Base-by-base conservation (phyloP, 805 yeast genomes). In the Ogataea kodamae region DNA sequence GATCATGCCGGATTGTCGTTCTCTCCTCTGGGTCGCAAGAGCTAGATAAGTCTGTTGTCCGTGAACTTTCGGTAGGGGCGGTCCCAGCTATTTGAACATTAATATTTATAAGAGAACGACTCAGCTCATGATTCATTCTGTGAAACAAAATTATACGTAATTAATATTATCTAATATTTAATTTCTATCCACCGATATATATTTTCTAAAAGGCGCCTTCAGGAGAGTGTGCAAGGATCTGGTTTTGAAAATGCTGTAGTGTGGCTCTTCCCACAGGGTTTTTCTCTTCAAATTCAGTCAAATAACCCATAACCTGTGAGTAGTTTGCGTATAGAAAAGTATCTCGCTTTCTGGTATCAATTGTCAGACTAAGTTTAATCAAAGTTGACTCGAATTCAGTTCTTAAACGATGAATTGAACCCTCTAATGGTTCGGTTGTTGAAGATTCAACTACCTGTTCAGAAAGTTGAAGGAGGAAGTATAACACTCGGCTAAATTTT, bases 371-470 rank as follows among this genome's bases (percentile, higher is more conserved):
- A 33, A 87, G 57, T 49, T 81, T 86, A 2, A 92, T 84, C 54
- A 89, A 60, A 1, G 78, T 70, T 14, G 76, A 76, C 53, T 92
- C 97, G 54, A 78, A 89, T 43, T 85, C 96, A 48, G 76, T 78
- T 35, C 90, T 65, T 22, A 90, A 59, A 35, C 96, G 68, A 4
- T 66, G 67, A 5, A 90, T 68, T 2, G 88, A 78, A 42, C 72
- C 76, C 25, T 74, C 74, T 6, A 90, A 63, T 1, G 96, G 96
- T 46, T 86, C 97, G 10, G 71, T 24, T 52, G 61, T 58, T 32
- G 57, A 64, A 6, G 52, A 36, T 30, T 59, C 63, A 28, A 49
- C 53, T 6, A 54, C 37, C 35, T 55, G 54, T 17, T 40, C 54
- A 27, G 52, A 65, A 25, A 90, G 62, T 25, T 77, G 76, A 34